phyloP scores from a whole-genome alignment of 1,139 yeast species.

The Spencermartinsiella ligniputridi region DNA sequence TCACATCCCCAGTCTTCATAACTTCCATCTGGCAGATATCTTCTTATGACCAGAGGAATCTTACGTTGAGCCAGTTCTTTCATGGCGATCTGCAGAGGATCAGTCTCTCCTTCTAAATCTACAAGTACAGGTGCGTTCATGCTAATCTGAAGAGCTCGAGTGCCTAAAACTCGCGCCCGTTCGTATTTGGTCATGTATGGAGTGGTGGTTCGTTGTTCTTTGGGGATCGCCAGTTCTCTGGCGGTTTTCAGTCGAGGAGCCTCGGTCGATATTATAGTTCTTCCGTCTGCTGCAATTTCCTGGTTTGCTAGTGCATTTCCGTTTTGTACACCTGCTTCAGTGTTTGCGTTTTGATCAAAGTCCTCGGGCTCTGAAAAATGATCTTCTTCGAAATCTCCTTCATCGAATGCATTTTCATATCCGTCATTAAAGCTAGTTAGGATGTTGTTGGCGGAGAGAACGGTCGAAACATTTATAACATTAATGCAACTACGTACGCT shows the following conservation, averaged over 20 bases:
- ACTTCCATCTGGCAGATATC: constrained; percentile 95
- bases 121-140: constrained; percentile 98
- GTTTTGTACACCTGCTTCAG: constrained; percentile 33
- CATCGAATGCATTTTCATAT: constrained; percentile 67
- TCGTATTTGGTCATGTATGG: constrained; percentile 99
- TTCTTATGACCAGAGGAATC: constrained; percentile 90
- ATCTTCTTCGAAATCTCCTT: constrained; percentile 63
- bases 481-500: constrained; percentile 24
- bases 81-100: constrained; percentile 97
- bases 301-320: constrained; percentile 41
- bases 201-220: constrained; percentile 84
- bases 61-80: constrained; percentile 92
- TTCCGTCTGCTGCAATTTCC: constrained; percentile 68
- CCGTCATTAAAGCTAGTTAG: constrained; percentile 61
- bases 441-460: background rate
- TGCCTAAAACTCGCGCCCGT: constrained; percentile 93
- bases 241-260: constrained; percentile 62
- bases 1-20: constrained; percentile 99
- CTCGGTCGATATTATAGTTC: constrained; percentile 53
- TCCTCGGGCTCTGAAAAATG: constrained; percentile 67
- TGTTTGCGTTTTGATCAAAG: constrained; percentile 43
- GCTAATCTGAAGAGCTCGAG: constrained; percentile 92
- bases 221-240: constrained; percentile 83
- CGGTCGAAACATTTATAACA: too few relatives aligned
- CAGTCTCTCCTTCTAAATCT: constrained; percentile 98